phyloP scores from a whole-genome alignment of 2,329 filamentous ascomycete genomes.

The Pyrenophora graminea region DNA sequence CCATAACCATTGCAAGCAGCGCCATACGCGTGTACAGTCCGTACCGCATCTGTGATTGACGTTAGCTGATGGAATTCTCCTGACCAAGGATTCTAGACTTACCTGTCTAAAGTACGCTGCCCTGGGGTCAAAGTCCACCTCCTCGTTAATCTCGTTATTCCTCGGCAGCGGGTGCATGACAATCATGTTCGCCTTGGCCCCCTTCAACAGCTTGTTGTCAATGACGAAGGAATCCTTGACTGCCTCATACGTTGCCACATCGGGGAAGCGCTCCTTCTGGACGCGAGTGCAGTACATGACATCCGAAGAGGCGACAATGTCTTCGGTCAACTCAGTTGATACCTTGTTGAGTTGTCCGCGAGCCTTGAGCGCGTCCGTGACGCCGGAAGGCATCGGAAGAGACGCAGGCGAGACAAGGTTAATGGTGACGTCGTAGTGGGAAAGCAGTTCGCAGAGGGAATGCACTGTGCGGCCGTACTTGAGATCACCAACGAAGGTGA shows the following conservation, averaged over 20 bases:
- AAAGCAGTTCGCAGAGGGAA: conserved; percentile 89
- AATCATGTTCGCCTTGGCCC: conserved; percentile 90
- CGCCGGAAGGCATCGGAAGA: conserved; percentile 74
- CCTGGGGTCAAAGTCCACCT: conserved; percentile 96
- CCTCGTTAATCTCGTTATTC: conserved; percentile 90
- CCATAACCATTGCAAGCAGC: conserved; percentile 90
- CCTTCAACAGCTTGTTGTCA: conserved; percentile 85
- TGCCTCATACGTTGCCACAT: conserved; percentile 76
- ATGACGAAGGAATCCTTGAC: conserved; percentile 89
- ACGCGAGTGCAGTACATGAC: conserved; percentile 97
- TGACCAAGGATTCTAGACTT: conserved; percentile 48
- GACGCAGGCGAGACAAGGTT: conserved; percentile 86
- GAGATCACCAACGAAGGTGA: conserved; percentile 94
- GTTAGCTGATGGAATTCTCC: neutral
- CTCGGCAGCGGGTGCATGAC: conserved; percentile 94
- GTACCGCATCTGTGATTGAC: conserved; percentile 78
- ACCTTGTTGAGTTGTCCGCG: conserved; percentile 79
- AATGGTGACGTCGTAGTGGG: conserved; percentile 92
- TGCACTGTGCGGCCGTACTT: conserved; percentile 93
- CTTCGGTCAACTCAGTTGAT: conserved; percentile 77
- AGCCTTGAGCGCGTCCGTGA: conserved; percentile 70
- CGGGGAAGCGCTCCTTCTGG: conserved; percentile 94
- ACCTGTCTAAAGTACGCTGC: conserved; percentile 99
- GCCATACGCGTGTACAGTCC: conserved; percentile 98
- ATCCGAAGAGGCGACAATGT: conserved; percentile 84